Conservation (phyloP, 352 stramenopile species). For the Phytophthora pluvialis region DNA sequence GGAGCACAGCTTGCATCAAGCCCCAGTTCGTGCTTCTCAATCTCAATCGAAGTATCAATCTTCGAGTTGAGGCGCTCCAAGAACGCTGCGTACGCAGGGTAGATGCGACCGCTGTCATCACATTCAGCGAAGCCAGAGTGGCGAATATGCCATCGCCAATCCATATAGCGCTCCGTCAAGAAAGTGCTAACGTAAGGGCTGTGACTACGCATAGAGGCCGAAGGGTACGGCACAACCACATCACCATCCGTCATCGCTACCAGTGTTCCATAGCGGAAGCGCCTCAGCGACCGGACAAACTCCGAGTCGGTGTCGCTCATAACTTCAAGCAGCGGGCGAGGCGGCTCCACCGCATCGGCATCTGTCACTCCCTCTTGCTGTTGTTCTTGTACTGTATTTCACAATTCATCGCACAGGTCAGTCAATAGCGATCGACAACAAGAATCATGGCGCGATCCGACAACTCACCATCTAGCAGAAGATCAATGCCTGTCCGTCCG, state of each 20-base stretch:
- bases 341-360: slow-evolving; percentile 10
- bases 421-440: slow-evolving; percentile 7
- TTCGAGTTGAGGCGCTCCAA: slow-evolving; percentile 45
- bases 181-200: slow-evolving; percentile 67
- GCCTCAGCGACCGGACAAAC: slow-evolving; percentile 60
- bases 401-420: slow-evolving; percentile 2
- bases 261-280: slow-evolving; percentile 66
- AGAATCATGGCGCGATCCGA: background rate
- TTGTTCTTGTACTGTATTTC: slow-evolving; percentile 24
- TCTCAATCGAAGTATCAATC: slow-evolving; percentile 50
- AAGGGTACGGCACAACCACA: slow-evolving; percentile 74
- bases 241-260: slow-evolving; percentile 83
- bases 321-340: slow-evolving; percentile 55
- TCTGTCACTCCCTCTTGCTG: slow-evolving; percentile 21
- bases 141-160: slow-evolving; percentile 77
- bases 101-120: background rate
- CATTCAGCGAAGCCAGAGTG: slow-evolving; percentile 60
- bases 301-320: slow-evolving; percentile 69
- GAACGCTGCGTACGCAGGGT: slow-evolving; percentile 27
- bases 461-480: slow-evolving; percentile 58
- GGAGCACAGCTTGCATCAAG: slow-evolving; percentile 43
- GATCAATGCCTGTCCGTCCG: slow-evolving; percentile 75
- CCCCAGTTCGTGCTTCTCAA: slow-evolving; percentile 44
- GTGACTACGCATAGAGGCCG: slow-evolving; percentile 73
- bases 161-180: slow-evolving; percentile 54